phyloP scores from a whole-genome alignment of 768 basidiomycete genomes.

The Lentinula aciculospora region DNA sequence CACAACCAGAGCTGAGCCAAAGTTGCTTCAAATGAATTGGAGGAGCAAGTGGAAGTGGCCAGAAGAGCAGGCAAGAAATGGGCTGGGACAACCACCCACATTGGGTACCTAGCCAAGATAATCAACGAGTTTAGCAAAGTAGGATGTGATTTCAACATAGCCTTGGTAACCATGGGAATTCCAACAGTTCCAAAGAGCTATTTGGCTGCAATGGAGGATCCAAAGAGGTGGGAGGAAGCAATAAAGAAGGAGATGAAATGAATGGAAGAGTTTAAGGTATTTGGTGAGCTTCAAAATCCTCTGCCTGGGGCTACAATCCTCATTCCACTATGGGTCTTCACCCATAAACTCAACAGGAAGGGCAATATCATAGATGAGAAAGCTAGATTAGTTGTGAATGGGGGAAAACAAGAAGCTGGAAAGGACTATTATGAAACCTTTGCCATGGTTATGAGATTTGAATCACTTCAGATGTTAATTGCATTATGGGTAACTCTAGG shows the following conservation, averaged over 20 bases:
- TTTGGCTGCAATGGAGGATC: not conserved
- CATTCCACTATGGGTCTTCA: too few species aligned
- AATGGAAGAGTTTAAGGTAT: slow-evolving; percentile 2
- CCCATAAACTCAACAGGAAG: too few species aligned
- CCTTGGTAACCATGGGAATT: not conserved
- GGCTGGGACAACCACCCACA: not conserved
- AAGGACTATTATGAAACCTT: slow-evolving; percentile 15
- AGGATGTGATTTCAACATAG: not conserved
- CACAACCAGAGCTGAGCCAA: not conserved
- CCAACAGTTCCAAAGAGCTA: not conserved
- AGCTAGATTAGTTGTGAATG: slow-evolving; percentile 1
- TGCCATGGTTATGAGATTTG: not conserved
- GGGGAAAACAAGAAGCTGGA: slow-evolving; percentile 21
- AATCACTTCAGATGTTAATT: slow-evolving; percentile 10
- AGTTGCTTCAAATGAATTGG: not conserved
- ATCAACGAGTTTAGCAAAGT: not conserved
- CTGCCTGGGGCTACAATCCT: too few species aligned
- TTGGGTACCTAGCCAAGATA: not conserved
- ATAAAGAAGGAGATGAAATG: not conserved
- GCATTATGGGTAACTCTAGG: slow-evolving; percentile 17
- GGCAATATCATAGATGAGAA: too few species aligned
- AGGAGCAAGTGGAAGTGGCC: not conserved
- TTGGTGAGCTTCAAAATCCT: not conserved
- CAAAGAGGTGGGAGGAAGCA: not conserved
- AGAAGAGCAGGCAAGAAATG: not conserved